phyloP scores from a whole-genome alignment of 2,329 filamentous ascomycete species.

The Pyrenophora tritici-repentis region DNA sequence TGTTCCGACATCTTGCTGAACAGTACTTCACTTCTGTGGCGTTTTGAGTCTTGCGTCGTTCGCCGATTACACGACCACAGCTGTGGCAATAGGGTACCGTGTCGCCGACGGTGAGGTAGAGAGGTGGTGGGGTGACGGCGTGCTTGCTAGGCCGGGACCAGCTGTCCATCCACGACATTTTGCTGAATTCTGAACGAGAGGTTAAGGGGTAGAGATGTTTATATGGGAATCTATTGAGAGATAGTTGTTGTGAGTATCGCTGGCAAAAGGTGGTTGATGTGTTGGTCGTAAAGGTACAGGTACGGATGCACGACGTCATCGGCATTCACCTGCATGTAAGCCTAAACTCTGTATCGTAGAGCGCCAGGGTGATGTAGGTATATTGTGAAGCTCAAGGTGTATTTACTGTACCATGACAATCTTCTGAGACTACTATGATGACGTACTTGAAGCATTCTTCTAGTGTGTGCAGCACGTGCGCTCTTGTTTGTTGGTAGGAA shows the following conservation, averaged over 20 bases:
- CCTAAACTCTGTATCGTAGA: neutral
- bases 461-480: constrained; percentile 5
- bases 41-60: constrained; percentile 40
- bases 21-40: constrained; percentile 60
- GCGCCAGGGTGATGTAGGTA: neutral
- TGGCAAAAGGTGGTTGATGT: neutral
- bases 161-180: constrained; percentile 57
- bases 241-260: neutral
- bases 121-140: constrained; percentile 56
- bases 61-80: constrained; percentile 61
- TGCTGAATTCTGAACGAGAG: constrained; percentile 13
- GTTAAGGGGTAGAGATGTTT: neutral
- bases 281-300: constrained; percentile 10
- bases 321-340: constrained; percentile 9
- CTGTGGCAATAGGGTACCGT: constrained; percentile 61
- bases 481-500: neutral
- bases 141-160: constrained; percentile 53
- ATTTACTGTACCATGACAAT: neutral
- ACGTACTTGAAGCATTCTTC: constrained; percentile 8
- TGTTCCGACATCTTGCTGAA: constrained; percentile 59
- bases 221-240: neutral
- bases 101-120: constrained; percentile 58
- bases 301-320: constrained; percentile 35
- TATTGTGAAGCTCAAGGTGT: neutral
- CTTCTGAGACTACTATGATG: neutral